Base-by-base conservation (phyloP, 495 filamentous ascomycete genomes). In the Tuber magnatum region DNA sequence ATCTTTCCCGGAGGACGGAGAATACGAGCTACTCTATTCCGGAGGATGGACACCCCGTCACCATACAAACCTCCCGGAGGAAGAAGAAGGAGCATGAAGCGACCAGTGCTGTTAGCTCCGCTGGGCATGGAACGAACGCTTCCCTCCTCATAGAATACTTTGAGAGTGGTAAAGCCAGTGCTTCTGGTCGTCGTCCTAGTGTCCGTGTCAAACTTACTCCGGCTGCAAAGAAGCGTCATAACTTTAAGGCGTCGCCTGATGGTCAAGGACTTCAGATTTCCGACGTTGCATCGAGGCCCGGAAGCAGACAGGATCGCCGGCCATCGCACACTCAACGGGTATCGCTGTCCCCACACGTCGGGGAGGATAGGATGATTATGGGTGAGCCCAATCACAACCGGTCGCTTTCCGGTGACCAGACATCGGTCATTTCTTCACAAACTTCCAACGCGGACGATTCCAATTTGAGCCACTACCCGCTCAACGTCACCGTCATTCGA, bases 71-170 rank as follows among this genome's bases (percentile, higher is more conserved):
- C 75, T 86, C 87, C 76, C 88, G 88, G 77, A 89, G 90, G 77
- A 89, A 86, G 75, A 84, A 85, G 70, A 87, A 87, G 80, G 88
- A 87, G 80, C 88, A 87, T 72, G 83, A 84, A 61, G 76, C 71
- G 78, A 79, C 72, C 42, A 79, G 75, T 32, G 77, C 77, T n/a
- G 56, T 35, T 20, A 65, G 56, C 16, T 35, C 56, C 14, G 28
- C 16, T 65, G 70, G 80, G 42, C 79, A 77, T 72, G 80, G 77
- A 41, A 82, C 80, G 61, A 81, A 80, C 71, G 97, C 95, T 61
- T 97, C 93, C 71, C 88, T 99, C 71, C 86, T 99, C 82, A 99
- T 99, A 82, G 95, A 99, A 84, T 97, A 97, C 84, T 99, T 97
- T 82, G 94, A 97, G 84, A 93, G 90, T 79, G 91, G 92, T 71